These are phyloP conservation scores for Paulownia fortunei DNA, from an alignment of 257 asterid genomes.

Conservation along the genomic window DNA sequence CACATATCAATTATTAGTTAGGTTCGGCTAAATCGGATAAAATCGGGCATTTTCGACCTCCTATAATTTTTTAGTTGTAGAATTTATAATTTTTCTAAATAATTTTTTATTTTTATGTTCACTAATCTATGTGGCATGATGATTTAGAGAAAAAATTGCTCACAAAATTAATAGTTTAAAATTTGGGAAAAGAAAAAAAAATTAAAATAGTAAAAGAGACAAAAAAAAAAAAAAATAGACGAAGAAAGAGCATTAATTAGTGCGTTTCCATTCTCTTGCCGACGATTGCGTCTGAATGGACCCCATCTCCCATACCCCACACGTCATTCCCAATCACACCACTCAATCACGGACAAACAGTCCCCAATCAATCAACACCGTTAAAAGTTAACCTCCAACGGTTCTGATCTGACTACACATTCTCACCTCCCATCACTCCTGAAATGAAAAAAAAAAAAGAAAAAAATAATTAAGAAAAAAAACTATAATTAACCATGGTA, in stretches of 20 bases:
- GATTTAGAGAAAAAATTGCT: too few relatives aligned
- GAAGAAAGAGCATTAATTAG: neutral
- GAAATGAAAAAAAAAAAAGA: neutral
- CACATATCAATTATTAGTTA: too few relatives aligned
- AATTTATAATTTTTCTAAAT: too few relatives aligned
- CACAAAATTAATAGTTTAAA: too few relatives aligned
- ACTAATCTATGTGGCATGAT: too few relatives aligned
- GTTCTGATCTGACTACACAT: slow-evolving; percentile 8
- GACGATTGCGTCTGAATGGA: slow-evolving; percentile 25
- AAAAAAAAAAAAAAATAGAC: neutral
- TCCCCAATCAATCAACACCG: slow-evolving; percentile 20
- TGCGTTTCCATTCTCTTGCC: slow-evolving; percentile 12
- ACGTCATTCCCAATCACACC: slow-evolving; percentile 25
- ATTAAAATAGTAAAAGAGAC: neutral
- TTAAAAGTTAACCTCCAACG: neutral
- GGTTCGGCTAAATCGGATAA: too few relatives aligned
- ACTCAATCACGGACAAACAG: slow-evolving; percentile 25
- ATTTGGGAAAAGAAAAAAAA: neutral
- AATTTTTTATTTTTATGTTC: too few relatives aligned
- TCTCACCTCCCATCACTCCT: neutral
- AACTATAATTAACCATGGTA: too few relatives aligned
- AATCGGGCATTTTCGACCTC: too few relatives aligned
- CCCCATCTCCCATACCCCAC: slow-evolving; percentile 21
- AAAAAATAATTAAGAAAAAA: neutral
- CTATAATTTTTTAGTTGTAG: neutral